Evolutionary conservation across 2,329 filamentous ascomycete species (phyloP).

Genomic region (Lasiodiplodia gonubiensis): DNA sequence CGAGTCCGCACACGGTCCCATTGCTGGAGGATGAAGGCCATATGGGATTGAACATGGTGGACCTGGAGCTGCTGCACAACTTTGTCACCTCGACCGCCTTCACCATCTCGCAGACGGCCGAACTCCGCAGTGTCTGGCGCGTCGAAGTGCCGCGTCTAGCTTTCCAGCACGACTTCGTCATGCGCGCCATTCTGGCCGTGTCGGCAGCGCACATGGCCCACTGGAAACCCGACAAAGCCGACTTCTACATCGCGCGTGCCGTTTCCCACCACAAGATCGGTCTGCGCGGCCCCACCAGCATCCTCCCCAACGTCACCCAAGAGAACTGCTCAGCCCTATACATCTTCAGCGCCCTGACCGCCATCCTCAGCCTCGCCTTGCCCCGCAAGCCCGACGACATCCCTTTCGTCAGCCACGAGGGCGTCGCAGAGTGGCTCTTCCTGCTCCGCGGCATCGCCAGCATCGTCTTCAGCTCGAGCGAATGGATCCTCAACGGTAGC

Average conservation of each 20-base stretch:
- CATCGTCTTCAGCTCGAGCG: slow-evolving; percentile 13
- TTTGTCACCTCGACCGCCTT: slow-evolving; percentile 39
- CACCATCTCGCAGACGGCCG: slow-evolving; percentile 34
- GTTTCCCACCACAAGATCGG: slow-evolving; percentile 25
- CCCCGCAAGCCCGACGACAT: slow-evolving; percentile 26
- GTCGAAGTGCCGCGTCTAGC: slow-evolving; percentile 41
- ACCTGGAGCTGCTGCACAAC: slow-evolving; percentile 42
- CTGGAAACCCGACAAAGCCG: slow-evolving; percentile 14
- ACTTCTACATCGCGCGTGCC: slow-evolving; percentile 20
- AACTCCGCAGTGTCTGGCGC: slow-evolving; percentile 34
- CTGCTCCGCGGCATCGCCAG: slow-evolving; percentile 24
- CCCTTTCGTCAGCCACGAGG: slow-evolving; percentile 18
- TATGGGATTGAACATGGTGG: slow-evolving; percentile 26
- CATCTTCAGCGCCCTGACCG: slow-evolving; percentile 26
- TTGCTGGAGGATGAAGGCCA: slow-evolving; percentile 18
- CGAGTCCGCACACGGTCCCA: neutral
- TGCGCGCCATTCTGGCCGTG: slow-evolving; percentile 52
- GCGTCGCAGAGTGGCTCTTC: slow-evolving; percentile 25
- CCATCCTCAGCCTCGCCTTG: slow-evolving; percentile 22
- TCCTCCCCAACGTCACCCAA: slow-evolving; percentile 16
- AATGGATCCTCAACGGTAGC: slow-evolving; percentile 20
- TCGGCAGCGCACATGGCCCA: slow-evolving; percentile 53
- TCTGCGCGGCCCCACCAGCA: slow-evolving; percentile 19
- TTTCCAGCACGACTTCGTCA: slow-evolving; percentile 50
- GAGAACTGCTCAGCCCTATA: slow-evolving; percentile 24